These are phyloP conservation scores for Phlegmacium glaucopus DNA, from an alignment of 768 basidiomycete species.

Conservation along the genomic window DNA sequence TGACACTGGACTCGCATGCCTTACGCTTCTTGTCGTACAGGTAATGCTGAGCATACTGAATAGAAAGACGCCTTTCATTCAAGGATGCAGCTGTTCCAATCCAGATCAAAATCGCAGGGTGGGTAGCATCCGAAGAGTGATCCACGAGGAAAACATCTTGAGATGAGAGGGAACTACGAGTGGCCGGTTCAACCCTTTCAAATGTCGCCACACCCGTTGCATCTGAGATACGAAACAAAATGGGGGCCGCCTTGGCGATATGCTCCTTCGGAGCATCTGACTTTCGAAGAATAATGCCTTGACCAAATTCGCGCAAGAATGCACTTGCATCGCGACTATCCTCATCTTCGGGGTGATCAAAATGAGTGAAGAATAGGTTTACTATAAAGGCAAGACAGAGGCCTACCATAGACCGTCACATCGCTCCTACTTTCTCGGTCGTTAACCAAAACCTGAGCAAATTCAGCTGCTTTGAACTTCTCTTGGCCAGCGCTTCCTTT, in stretches of 20 bases:
- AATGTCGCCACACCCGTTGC: constrained; percentile 37
- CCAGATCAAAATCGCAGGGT: constrained; percentile 56
- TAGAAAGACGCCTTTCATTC: constrained; percentile 44
- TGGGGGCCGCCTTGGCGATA: constrained; percentile 10
- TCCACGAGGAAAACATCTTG: constrained; percentile 53
- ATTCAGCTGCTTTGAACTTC: constrained; percentile 59
- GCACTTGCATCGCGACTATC: constrained; percentile 40
- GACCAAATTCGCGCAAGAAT: constrained; percentile 50
- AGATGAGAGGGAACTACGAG: constrained; percentile 37
- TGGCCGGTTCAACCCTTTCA: constrained; percentile 27
- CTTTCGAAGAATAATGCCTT: constrained; percentile 19
- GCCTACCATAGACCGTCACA: constrained; percentile 47
- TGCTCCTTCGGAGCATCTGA: constrained; percentile 6
- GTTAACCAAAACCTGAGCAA: constrained; percentile 43
- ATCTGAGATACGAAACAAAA: constrained; percentile 44
- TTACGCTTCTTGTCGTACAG: constrained; percentile 37
- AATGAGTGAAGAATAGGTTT: not conserved
- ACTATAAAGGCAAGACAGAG: not conserved
- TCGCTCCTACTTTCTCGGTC: constrained; percentile 39
- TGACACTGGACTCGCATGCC: constrained; percentile 16
- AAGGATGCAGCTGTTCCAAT: constrained; percentile 47
- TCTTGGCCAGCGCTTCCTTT: constrained; percentile 51
- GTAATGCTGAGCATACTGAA: constrained; percentile 56
- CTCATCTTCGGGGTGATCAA: constrained; percentile 52
- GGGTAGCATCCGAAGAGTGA: constrained; percentile 26